These are phyloP conservation scores for Diaporthe citriasiana DNA, from an alignment of 2,329 filamentous ascomycete species.

Conservation along the genomic window DNA sequence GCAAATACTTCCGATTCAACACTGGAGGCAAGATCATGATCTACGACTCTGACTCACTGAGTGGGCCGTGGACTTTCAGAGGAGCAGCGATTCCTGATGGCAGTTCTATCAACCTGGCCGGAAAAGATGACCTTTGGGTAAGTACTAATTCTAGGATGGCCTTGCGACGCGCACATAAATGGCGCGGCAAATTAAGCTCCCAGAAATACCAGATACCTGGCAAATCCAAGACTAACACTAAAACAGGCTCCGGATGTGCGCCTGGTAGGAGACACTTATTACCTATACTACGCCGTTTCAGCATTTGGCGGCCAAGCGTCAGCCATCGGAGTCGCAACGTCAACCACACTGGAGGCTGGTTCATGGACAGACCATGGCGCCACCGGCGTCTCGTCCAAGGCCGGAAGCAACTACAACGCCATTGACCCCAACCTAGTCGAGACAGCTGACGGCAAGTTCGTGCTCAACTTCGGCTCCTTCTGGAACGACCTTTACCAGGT, in stretches of 20 bases:
- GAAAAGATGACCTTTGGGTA: constrained; percentile 60
- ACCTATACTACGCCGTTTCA: constrained; percentile 77
- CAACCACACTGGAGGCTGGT: constrained; percentile 63
- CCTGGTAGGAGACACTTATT: constrained; percentile 69
- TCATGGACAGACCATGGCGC: constrained; percentile 72
- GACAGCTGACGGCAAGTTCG: constrained; percentile 55
- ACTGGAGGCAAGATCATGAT: constrained; percentile 58
- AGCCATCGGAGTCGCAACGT: constrained; percentile 70
- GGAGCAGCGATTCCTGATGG: constrained; percentile 56
- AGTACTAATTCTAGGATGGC: constrained; percentile 6
- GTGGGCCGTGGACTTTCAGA: constrained; percentile 58
- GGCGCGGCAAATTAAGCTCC: neutral
- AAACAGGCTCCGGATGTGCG: constrained; percentile 73
- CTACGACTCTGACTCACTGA: constrained; percentile 53
- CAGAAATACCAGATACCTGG: neutral
- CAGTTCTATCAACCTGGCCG: constrained; percentile 56
- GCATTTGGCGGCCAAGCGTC: constrained; percentile 72
- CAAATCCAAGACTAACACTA: neutral
- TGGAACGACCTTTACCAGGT: constrained; percentile 76
- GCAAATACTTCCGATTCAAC: constrained; percentile 50
- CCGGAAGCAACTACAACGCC: constrained; percentile 66
- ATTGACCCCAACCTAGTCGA: constrained; percentile 71
- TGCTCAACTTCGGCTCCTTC: constrained; percentile 77
- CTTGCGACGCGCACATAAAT: neutral
- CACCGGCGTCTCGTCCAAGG: constrained; percentile 63